A percentile compares a stretch with the other conserved stretches of the same genome.
These are phyloP conservation scores for Phellinidium pouzarii DNA, from an alignment of 1,284 basidiomycete species.

Conservation along the genomic window DNA sequence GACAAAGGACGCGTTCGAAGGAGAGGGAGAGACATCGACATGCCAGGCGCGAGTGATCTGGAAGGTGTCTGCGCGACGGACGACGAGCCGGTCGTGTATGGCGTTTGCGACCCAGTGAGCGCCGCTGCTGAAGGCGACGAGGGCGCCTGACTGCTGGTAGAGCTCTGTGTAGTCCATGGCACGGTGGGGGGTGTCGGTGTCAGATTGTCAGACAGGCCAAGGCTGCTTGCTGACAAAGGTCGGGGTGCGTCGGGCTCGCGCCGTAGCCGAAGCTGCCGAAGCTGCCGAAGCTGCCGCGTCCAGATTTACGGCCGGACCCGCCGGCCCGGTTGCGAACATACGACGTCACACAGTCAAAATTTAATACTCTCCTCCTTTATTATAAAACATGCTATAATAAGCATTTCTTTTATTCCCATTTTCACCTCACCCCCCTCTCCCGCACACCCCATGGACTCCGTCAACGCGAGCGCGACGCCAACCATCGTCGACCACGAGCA, in stretches of 20 bases:
- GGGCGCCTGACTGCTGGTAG: conserved; percentile 61
- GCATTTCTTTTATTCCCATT: background rate
- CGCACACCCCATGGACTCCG: conserved; percentile 1
- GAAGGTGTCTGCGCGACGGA: conserved; percentile 70
- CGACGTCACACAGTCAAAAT: conserved; percentile 5
- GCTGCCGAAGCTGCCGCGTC: no score
- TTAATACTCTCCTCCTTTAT: background rate
- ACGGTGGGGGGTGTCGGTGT: background rate
- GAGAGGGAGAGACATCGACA: conserved; percentile 44
- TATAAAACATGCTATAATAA: background rate
- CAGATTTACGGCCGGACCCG: no score
- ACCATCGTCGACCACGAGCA: conserved; percentile 18
- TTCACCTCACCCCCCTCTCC: background rate
- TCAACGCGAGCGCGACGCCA: conserved; percentile 12
- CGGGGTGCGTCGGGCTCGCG: background rate
- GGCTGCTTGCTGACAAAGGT: no score
- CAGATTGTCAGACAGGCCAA: no score
- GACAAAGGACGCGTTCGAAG: conserved; percentile 33
- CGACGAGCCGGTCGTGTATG: conserved; percentile 62
- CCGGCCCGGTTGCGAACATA: background rate
- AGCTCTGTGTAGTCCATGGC: conserved; percentile 68
- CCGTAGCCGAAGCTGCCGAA: no score
- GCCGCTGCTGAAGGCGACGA: conserved; percentile 68
- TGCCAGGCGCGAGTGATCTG: conserved; percentile 70
- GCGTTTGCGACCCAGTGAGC: conserved; percentile 71